Conservation (phyloP, 2,329 filamentous ascomycete species). For the Ceratocystiopsis minuta region DNA sequence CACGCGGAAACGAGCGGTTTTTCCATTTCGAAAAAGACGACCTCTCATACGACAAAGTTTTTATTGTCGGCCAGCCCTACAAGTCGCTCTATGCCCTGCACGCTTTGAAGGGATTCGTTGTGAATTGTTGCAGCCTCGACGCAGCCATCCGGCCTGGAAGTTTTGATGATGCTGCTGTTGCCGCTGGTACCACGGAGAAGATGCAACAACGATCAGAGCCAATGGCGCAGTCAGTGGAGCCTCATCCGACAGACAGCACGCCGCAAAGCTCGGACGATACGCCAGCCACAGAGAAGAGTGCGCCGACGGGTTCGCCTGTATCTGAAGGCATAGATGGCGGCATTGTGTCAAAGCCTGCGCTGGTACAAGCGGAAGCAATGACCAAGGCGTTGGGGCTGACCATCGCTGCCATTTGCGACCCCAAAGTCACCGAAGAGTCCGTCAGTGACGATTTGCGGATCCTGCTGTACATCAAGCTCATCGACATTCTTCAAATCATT, state of each 20-base stretch:
- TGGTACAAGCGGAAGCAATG: conserved; percentile 7
- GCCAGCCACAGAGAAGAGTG: too few species aligned
- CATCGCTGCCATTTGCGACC: conserved; percentile 41
- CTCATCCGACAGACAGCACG: too few species aligned
- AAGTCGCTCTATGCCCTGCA: conserved; percentile 57
- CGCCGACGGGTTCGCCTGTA: too few species aligned
- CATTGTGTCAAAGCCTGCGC: too few species aligned
- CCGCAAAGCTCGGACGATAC: too few species aligned
- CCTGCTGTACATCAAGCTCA: conserved; percentile 30
- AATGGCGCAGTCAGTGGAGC: too few species aligned
- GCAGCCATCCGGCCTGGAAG: too few species aligned
- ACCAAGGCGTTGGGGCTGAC: conserved; percentile 34
- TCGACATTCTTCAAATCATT: conserved; percentile 29
- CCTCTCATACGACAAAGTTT: conserved; percentile 41
- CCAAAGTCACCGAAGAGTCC: conserved; percentile 29
- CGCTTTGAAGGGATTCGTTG: conserved; percentile 39
- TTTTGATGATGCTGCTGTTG: too few species aligned
- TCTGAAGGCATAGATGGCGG: too few species aligned
- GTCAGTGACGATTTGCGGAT: conserved; percentile 26
- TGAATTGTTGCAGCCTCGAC: too few species aligned
- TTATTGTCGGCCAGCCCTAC: conserved; percentile 51
- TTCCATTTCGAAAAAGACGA: conserved; percentile 36
- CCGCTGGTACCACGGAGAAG: too few species aligned
- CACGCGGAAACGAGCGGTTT: conserved; percentile 49
- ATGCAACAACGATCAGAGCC: too few species aligned